Conservation (phyloP, 192 early-diverging fungal genomes). For the Coemansia biformis region DNA sequence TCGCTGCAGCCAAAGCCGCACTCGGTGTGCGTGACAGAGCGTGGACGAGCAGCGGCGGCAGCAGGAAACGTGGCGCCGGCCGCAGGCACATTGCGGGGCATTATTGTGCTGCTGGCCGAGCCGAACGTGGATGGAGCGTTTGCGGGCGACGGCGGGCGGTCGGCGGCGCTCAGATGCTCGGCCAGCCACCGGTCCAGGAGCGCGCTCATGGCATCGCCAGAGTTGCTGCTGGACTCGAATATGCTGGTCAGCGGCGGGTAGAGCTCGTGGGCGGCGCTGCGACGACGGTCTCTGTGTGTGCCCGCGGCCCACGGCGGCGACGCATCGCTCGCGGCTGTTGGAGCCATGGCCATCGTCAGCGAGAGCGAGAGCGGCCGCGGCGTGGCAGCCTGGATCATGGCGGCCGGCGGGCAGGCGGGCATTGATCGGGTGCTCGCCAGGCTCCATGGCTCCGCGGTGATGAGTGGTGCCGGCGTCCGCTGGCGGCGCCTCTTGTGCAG, state of each 20-base stretch:
- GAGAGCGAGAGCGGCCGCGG: slow-evolving; percentile 7
- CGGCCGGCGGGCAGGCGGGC: slow-evolving; percentile 5
- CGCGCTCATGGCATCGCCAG: neutral
- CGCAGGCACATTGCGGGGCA: too few relatives aligned
- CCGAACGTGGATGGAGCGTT: too few relatives aligned
- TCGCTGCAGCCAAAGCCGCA: too few relatives aligned
- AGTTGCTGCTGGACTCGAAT: slow-evolving; percentile 17
- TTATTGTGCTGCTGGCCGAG: too few relatives aligned
- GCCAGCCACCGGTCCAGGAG: neutral
- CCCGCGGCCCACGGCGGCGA: too few relatives aligned
- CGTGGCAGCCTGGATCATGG: neutral
- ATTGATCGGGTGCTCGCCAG: slow-evolving; percentile 32
- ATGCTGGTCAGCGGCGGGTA: slow-evolving; percentile 50
- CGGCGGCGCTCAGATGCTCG: slow-evolving; percentile 2
- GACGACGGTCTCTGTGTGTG: slow-evolving; percentile 16
- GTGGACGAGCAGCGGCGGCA: too few relatives aligned
- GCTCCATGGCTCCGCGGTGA: slow-evolving; percentile 10
- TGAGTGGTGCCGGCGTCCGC: slow-evolving; percentile 5
- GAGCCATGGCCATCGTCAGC: neutral
- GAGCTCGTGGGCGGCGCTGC: slow-evolving; percentile 42
- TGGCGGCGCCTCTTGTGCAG: slow-evolving; percentile 4
- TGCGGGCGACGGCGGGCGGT: neutral
- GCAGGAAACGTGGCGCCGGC: too few relatives aligned
- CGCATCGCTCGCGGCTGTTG: neutral
- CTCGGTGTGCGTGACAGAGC: too few relatives aligned